These are phyloP conservation scores for Vaccinium vitisidaea DNA, from an alignment of 148 eudicot species.

Conservation along the genomic window DNA sequence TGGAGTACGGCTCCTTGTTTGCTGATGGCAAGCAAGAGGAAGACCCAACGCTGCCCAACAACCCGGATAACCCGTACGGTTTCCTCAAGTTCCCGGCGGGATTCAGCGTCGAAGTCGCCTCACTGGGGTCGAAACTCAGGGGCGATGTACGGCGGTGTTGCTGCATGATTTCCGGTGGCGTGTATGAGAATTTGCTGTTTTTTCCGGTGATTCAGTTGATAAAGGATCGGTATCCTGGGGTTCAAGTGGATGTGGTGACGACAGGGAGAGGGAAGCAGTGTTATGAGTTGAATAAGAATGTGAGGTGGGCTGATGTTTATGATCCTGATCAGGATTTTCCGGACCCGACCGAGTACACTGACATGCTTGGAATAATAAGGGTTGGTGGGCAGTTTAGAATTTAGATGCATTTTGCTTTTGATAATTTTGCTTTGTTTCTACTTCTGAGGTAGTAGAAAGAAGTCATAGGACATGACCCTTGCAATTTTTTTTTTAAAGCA, in stretches of 20 bases:
- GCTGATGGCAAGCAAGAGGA: conserved; percentile 82
- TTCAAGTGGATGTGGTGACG: conserved; percentile 67
- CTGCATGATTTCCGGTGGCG: conserved; percentile 80
- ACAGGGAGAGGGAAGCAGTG: conserved; percentile 75
- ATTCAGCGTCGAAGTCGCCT: conserved; percentile 69
- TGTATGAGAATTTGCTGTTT: conserved; percentile 82
- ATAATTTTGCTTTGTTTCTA: background rate
- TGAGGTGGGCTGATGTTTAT: conserved; percentile 78
- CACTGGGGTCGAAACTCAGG: conserved; percentile 66
- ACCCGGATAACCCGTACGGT: conserved; percentile 72
- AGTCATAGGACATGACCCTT: background rate
- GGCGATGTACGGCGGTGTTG: conserved; percentile 93
- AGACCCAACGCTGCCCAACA: conserved; percentile 72
- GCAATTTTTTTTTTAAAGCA: background rate
- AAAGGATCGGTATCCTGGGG: conserved; percentile 87
- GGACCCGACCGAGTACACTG: conserved; percentile 73
- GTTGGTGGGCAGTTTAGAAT: conserved; percentile 30
- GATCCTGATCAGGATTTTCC: conserved; percentile 74
- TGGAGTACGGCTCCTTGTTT: conserved; percentile 58
- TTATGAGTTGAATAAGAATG: conserved; percentile 87
- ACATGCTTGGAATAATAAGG: conserved; percentile 81
- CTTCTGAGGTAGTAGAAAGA: background rate
- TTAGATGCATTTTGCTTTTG: background rate
- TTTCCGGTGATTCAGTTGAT: conserved; percentile 83
- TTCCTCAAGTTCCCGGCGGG: conserved; percentile 85